Evolutionary conservation across 768 basidiomycete genomes (phyloP), one percentile per base, ranked within the genome.

Genomic region (Lactarius trivialis): DNA sequence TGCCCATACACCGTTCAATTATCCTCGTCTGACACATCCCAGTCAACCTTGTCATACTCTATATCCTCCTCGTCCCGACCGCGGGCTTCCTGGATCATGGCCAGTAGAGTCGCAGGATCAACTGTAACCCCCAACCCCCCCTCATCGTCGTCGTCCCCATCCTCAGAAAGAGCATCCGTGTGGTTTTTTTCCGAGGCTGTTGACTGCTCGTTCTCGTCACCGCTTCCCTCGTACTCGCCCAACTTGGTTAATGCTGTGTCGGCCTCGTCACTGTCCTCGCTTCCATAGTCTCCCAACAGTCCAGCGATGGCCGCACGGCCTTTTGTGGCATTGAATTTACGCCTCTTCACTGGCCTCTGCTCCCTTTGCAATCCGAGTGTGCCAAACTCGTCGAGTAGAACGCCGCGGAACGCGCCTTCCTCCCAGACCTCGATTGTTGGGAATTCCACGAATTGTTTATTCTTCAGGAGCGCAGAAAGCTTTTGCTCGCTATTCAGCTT

Each of bases 351-450:
- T 43, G 69, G 70, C 56, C 73, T 74, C 63, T 78, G 74, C 15
- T 72, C 70, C 67, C 41, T 71, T 58, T 71, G 69, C 43, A 68
- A 67, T 32, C 76, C 76, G 37, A 82, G 68, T 5, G 74, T 65
- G 2, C 85, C 85, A 52, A 77, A 71, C 48, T 77, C 76, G 60
- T 88, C 81, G 17, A 88, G 76, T n/a, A 91, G 68, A 9, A 76
- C 76, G 7, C 84, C 86, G 8, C 72, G 73, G 72, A 91, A 93
- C 33, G 84, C 74, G 21, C 71, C 76, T 26, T 74, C 81, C 52
- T 86, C 82, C 78, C 85, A 86, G 7, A 95, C 73, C 59, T 93
- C 87, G 50, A 96, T 83, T 1, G 85, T 85, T 7, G 93, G 93
- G 69, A 83, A 96, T 72, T 96, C 93, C 34, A 89, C 80, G 72